A percentile compares a stretch with the other conserved stretches of the same genome.
These are phyloP conservation scores for Dothistroma pini DNA, from an alignment of 2,329 filamentous ascomycete genomes.

Conservation along the genomic window DNA sequence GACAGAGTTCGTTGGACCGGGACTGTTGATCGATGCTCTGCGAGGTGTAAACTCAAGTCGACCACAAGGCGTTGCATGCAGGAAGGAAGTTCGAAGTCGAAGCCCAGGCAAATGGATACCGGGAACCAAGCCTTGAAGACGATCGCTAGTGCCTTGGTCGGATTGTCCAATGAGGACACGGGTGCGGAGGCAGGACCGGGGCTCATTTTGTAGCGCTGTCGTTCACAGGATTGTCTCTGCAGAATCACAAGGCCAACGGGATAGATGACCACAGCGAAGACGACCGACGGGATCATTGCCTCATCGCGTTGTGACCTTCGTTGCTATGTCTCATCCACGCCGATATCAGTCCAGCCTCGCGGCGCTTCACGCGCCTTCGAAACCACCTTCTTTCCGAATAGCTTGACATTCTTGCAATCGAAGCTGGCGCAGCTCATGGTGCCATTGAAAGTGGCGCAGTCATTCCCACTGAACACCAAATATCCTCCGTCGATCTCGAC, in stretches of 20 bases:
- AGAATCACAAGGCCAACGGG: too few relatives aligned
- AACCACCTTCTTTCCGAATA: conserved; percentile 17
- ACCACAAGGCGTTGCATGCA: neutral
- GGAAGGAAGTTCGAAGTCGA: neutral
- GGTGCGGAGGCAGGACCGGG: too few relatives aligned
- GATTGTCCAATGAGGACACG: neutral
- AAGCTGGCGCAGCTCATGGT: conserved; percentile 14
- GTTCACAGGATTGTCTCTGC: too few relatives aligned
- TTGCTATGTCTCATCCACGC: neutral
- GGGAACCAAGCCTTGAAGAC: neutral
- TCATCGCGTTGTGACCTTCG: neutral
- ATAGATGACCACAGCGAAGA: too few relatives aligned
- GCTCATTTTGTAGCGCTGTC: too few relatives aligned
- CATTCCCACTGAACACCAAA: conserved; percentile 20
- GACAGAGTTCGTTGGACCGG: neutral
- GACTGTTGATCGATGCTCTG: neutral
- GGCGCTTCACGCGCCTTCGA: conserved; percentile 9
- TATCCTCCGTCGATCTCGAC: conserved; percentile 14
- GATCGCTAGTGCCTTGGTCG: neutral
- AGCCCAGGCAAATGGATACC: neutral
- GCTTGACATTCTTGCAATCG: conserved; percentile 17
- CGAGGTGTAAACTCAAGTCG: neutral
- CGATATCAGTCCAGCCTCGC: neutral
- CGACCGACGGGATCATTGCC: too few relatives aligned
- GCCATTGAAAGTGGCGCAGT: conserved; percentile 18